Percentiles rank a stretch among this genome's conserved stretches.
Conservation (phyloP, 192 early-diverging fungal species). For the Gigaspora rosea region DNA sequence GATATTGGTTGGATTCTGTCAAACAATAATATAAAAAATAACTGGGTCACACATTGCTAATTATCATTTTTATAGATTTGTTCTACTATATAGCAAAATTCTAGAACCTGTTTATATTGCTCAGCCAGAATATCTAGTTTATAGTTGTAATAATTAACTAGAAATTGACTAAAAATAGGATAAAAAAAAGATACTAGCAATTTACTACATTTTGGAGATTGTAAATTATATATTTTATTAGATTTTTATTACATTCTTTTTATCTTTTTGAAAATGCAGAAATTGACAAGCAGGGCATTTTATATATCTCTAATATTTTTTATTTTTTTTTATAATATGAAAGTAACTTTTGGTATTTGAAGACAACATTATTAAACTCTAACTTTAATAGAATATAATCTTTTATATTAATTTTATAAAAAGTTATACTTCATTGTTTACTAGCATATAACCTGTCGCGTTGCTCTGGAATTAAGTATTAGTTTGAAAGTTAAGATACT, state of each 20-base stretch:
- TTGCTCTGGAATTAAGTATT: too few relatives aligned
- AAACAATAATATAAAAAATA: slow-evolving; percentile 2
- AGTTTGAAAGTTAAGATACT: too few relatives aligned
- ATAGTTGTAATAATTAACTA: background rate
- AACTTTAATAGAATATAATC: too few relatives aligned
- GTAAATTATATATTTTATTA: background rate
- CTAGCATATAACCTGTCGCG: too few relatives aligned
- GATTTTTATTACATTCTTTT: background rate
- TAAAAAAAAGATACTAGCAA: background rate
- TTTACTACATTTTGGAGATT: background rate
- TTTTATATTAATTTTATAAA: too few relatives aligned
- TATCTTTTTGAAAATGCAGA: background rate
- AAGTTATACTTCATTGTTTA: too few relatives aligned
- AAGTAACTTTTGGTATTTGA: too few relatives aligned
- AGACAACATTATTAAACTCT: too few relatives aligned
- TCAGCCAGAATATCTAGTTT: background rate
- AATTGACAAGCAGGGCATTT: background rate
- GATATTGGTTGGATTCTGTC: background rate
- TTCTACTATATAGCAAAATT: background rate
- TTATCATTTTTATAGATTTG: background rate
- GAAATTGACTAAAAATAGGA: slow-evolving; percentile 3
- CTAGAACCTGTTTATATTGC: background rate
- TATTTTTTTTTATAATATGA: background rate
- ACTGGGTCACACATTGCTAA: background rate
- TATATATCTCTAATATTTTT: background rate